Conservation (phyloP, 768 basidiomycete genomes). For the Lactarius sanguifluus region DNA sequence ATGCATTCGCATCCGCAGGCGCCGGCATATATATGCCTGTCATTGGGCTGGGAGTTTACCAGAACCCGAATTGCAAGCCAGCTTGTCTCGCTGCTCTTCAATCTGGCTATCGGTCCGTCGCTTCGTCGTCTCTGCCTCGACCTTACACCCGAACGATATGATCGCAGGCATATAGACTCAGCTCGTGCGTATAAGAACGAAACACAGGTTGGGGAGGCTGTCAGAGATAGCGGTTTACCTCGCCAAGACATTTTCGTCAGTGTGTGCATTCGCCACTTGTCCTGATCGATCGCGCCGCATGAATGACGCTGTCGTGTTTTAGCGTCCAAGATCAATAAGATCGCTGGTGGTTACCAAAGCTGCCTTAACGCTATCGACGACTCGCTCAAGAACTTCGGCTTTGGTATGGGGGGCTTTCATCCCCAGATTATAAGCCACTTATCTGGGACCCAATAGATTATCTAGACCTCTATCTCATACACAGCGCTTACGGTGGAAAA, state of each 20-base stretch:
- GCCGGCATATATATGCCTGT: conserved; percentile 59
- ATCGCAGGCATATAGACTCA: conserved; percentile 66
- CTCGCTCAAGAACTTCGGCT: conserved; percentile 15
- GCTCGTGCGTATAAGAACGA: conserved; percentile 72
- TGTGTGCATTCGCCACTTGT: conserved; percentile 36
- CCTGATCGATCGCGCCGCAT: background rate
- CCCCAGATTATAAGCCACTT: background rate
- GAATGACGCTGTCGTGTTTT: background rate
- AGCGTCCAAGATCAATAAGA: conserved; percentile 30
- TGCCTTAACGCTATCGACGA: conserved; percentile 14
- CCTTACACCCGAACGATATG: background rate
- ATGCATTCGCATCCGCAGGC: background rate
- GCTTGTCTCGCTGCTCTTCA: conserved; percentile 62
- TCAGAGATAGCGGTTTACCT: conserved; percentile 53
- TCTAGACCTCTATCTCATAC: conserved; percentile 77
- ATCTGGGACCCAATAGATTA: conserved; percentile 43
- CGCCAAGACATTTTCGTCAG: conserved; percentile 72
- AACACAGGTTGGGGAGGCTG: conserved; percentile 56
- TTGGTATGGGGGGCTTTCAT: background rate
- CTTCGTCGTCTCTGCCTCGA: background rate
- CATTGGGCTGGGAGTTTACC: conserved; percentile 70
- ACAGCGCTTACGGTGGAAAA: conserved; percentile 65
- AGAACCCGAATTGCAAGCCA: conserved; percentile 55
- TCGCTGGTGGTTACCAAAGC: conserved; percentile 18
- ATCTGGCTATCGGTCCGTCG: conserved; percentile 59